A percentile compares a stretch with the other conserved stretches of the same genome.
Conservation (phyloP, 179 eudicot genomes). For the Drosera spatulata region DNA sequence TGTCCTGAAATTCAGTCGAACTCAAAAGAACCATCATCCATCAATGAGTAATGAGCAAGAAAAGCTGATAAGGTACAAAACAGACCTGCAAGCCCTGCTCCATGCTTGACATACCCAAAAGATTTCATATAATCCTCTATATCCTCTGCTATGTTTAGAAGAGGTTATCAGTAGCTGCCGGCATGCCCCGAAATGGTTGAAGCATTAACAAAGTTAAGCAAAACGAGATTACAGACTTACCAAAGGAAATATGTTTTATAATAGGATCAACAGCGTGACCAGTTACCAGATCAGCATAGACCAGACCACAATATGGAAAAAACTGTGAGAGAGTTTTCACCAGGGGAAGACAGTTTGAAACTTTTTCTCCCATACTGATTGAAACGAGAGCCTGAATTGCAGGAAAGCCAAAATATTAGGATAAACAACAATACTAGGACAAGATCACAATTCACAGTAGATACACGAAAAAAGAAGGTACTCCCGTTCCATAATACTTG, state of each 20-base stretch:
- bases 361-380: constrained; percentile 23
- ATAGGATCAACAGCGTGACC: constrained; percentile 46
- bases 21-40: not conserved
- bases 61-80: constrained; percentile 6
- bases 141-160: constrained; percentile 29
- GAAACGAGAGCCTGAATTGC: constrained; percentile 58
- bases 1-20: not conserved
- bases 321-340: constrained; percentile 39
- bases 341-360: constrained; percentile 32
- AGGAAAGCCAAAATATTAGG: constrained; percentile 4
- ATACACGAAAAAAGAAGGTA: not conserved
- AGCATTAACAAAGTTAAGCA: not conserved
- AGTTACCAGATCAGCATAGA: constrained; percentile 51
- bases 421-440: not conserved
- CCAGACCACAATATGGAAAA: constrained; percentile 50
- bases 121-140: constrained; percentile 37
- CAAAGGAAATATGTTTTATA: constrained; percentile 21
- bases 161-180: too few relatives aligned
- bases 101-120: constrained; percentile 64
- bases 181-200: not conserved
- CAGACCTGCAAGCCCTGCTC: constrained; percentile 78
- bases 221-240: constrained; percentile 18
- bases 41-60: constrained; percentile 4
- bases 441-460: not conserved
- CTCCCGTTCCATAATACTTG: too few relatives aligned